Conservation (phyloP, 164 flowering plant genomes). For the Vitis rotundifolia region DNA sequence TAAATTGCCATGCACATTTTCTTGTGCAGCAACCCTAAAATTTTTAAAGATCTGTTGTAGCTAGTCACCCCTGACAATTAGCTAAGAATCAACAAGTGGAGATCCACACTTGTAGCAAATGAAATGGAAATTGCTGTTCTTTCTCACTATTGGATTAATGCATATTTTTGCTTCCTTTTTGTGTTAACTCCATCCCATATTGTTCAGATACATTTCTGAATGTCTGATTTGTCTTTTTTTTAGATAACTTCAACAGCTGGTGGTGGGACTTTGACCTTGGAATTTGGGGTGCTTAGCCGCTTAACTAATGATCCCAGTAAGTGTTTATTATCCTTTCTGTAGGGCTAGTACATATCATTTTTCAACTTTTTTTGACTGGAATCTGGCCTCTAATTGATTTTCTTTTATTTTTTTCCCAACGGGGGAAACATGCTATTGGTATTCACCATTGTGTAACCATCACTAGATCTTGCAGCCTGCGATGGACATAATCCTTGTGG, state of each 20-base stretch:
- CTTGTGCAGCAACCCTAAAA: too few relatives aligned
- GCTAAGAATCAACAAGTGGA: too few relatives aligned
- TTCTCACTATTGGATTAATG: too few relatives aligned
- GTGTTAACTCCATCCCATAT: conserved; percentile 12
- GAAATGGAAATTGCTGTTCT: too few relatives aligned
- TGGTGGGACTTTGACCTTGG: conserved; percentile 96
- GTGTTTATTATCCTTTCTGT: conserved; percentile 7
- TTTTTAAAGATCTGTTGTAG: too few relatives aligned
- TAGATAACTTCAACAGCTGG: conserved; percentile 99
- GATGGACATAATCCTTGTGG: too few relatives aligned
- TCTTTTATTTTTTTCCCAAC: background rate
- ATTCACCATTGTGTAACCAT: too few relatives aligned
- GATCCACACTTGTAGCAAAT: too few relatives aligned
- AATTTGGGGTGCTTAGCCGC: conserved; percentile 93
- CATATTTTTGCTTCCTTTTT: background rate
- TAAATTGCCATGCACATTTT: too few relatives aligned
- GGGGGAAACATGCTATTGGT: background rate
- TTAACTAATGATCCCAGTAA: conserved; percentile 91
- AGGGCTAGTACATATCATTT: background rate
- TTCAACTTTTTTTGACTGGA: background rate
- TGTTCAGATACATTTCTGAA: conserved; percentile 7
- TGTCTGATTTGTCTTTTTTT: conserved; percentile 13
- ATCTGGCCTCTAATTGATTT: background rate
- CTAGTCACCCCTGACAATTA: too few relatives aligned
- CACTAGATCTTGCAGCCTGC: too few relatives aligned